Evolutionary conservation across 2,329 filamentous ascomycete species (phyloP).

Genomic region (Aspergillus arachidicola): DNA sequence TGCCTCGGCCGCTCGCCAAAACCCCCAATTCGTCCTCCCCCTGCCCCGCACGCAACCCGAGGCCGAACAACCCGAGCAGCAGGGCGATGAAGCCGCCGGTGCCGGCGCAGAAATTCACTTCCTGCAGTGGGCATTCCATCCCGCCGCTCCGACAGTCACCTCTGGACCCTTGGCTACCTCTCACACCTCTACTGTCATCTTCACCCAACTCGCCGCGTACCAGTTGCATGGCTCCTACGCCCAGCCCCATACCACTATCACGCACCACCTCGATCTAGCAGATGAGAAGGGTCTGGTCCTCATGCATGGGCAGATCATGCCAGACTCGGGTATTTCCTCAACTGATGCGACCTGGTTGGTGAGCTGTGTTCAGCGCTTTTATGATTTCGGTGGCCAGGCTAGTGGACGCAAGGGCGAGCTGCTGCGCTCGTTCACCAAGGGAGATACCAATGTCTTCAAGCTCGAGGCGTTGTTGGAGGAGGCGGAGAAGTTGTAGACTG

Average conservation of each 20-base stretch:
- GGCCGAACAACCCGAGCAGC: slow-evolving; percentile 22
- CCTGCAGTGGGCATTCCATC: slow-evolving; percentile 92
- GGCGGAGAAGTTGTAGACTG: slow-evolving; percentile 70
- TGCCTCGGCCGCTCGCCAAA: slow-evolving; percentile 67
- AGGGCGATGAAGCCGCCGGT: slow-evolving; percentile 28
- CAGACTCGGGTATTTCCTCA: slow-evolving; percentile 73
- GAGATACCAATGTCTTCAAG: slow-evolving; percentile 73
- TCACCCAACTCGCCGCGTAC: slow-evolving; percentile 91
- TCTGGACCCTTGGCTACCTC: slow-evolving; percentile 48
- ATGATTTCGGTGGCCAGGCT: slow-evolving; percentile 63
- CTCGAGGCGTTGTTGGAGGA: slow-evolving; percentile 86
- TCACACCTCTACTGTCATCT: slow-evolving; percentile 75
- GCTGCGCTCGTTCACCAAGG: slow-evolving; percentile 78
- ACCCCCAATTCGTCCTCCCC: slow-evolving; percentile 90
- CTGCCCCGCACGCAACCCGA: slow-evolving; percentile 56
- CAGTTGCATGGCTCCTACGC: slow-evolving; percentile 89
- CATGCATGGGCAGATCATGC: slow-evolving; percentile 78
- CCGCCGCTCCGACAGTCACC: slow-evolving; percentile 32
- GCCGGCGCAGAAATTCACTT: slow-evolving; percentile 89
- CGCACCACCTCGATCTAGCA: slow-evolving; percentile 82
- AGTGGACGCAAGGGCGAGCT: slow-evolving; percentile 66
- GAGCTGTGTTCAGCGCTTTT: slow-evolving; percentile 94
- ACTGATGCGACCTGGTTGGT: slow-evolving; percentile 87
- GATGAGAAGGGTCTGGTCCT: slow-evolving; percentile 76
- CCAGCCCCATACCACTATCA: slow-evolving; percentile 89